A percentile compares a stretch with the other conserved stretches of the same genome.
Conservation (phyloP, 2,329 filamentous ascomycete species). For the Fusarium abutilonis region DNA sequence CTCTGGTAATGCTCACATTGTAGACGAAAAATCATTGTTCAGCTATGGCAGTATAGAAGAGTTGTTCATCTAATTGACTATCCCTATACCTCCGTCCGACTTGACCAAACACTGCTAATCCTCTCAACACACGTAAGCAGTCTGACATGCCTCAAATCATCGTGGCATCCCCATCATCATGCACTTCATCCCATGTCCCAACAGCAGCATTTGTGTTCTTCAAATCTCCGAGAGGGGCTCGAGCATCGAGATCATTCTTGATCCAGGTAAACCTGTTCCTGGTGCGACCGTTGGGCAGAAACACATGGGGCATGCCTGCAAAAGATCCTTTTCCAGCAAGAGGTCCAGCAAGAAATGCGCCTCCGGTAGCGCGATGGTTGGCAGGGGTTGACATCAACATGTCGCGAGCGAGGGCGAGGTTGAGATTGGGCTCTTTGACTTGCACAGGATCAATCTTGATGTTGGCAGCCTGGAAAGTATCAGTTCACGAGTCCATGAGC, state of each 20-base stretch:
- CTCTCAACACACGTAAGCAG: not conserved
- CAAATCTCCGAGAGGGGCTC: slow-evolving; percentile 1
- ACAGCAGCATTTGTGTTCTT: slow-evolving; percentile 1
- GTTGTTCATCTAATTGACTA: too few species aligned
- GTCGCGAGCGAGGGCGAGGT: slow-evolving; percentile 10
- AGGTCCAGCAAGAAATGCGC: slow-evolving; percentile 9
- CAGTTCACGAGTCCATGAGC: rapidly evolving
- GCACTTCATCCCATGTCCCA: not conserved
- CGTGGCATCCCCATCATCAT: not conserved
- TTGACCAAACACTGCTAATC: too few species aligned
- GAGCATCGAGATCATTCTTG: slow-evolving; percentile 2
- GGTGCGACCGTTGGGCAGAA: slow-evolving; percentile 15
- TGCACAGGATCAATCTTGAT: not conserved
- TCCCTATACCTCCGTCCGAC: too few species aligned
- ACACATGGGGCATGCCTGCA: slow-evolving; percentile 3
- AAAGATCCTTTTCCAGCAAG: slow-evolving; percentile 13
- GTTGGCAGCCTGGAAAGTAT: not conserved
- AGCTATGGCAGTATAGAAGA: too few species aligned
- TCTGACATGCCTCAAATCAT: not conserved
- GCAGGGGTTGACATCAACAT: slow-evolving; percentile 26
- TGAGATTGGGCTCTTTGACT: not conserved
- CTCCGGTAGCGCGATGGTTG: slow-evolving; percentile 7
- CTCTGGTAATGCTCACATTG: too few species aligned
- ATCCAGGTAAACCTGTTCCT: slow-evolving; percentile 16
- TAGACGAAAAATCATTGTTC: too few species aligned